Conservation (phyloP, 306 rosid species). For the Cucurbita pepo region DNA sequence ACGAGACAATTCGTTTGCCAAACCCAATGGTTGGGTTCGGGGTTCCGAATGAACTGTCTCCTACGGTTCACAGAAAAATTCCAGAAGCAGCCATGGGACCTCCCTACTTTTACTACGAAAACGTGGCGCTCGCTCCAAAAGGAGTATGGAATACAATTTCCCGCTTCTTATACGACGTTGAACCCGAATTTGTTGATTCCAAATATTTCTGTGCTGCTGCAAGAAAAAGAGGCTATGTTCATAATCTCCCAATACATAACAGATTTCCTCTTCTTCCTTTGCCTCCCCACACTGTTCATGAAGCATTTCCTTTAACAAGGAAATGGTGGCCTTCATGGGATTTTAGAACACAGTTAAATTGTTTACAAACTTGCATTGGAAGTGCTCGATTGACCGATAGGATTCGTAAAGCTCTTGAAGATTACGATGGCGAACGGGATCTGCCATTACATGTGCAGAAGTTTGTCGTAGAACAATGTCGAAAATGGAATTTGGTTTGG, state of each 20-base stretch:
- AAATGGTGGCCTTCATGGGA: constrained; percentile 99
- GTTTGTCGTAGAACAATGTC: constrained; percentile 54
- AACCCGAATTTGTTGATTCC: constrained; percentile 89
- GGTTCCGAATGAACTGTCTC: constrained; percentile 41
- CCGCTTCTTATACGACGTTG: constrained; percentile 56
- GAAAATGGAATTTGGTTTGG: constrained; percentile 96
- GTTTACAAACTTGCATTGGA: constrained; percentile 58
- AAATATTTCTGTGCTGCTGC: constrained; percentile 82
- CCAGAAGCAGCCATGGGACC: constrained; percentile 73
- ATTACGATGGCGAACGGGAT: constrained; percentile 27
- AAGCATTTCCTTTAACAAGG: constrained; percentile 71
- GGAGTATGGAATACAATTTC: constrained; percentile 92
- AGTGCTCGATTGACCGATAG: constrained; percentile 67
- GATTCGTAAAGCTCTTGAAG: constrained; percentile 60
- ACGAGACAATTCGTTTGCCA: constrained; percentile 54
- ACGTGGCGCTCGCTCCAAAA: constrained; percentile 87
- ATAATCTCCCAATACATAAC: constrained; percentile 64
- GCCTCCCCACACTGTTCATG: constrained; percentile 57
- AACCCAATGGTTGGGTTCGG: constrained; percentile 91
- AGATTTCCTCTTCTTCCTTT: constrained; percentile 74
- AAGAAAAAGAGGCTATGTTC: constrained; percentile 83
- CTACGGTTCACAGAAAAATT: constrained; percentile 22
- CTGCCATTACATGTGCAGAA: constrained; percentile 45
- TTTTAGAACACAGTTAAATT: constrained; percentile 49
- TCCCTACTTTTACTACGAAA: constrained; percentile 90